Conservation (phyloP, 2,329 filamentous ascomycete genomes). For the Monosporascus sp. region DNA sequence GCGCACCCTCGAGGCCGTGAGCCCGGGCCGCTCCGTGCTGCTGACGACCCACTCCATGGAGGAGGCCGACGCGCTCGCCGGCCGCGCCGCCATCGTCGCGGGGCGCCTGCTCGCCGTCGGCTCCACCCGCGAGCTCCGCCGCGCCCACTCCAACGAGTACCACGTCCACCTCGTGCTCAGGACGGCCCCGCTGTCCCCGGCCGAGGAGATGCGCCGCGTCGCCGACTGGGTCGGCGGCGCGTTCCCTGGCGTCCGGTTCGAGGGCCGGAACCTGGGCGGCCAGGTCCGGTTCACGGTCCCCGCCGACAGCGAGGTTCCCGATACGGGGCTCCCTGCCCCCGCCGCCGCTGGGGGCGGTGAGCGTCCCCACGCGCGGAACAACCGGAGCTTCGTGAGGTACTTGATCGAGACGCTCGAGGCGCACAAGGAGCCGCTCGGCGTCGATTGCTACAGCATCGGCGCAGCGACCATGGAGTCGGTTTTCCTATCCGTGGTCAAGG, state of each 20-base stretch:
- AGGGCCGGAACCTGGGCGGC: slow-evolving; percentile 56
- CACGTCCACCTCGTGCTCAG: slow-evolving; percentile 21
- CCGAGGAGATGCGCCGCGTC: slow-evolving; percentile 13
- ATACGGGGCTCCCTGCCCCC: neutral
- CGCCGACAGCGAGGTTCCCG: slow-evolving; percentile 22
- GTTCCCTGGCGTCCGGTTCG: slow-evolving; percentile 51
- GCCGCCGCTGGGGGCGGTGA: slow-evolving; percentile 8
- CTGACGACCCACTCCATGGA: slow-evolving; percentile 79
- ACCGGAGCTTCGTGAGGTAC: slow-evolving; percentile 19
- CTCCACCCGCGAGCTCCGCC: slow-evolving; percentile 18
- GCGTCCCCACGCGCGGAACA: slow-evolving; percentile 3
- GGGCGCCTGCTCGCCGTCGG: slow-evolving; percentile 19
- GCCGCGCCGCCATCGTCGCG: slow-evolving; percentile 55
- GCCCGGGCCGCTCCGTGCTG: slow-evolving; percentile 61
- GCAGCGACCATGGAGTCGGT: slow-evolving; percentile 66
- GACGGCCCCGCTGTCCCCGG: slow-evolving; percentile 15
- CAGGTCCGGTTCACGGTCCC: slow-evolving; percentile 61
- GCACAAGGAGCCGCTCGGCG: slow-evolving; percentile 49
- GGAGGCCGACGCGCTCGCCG: slow-evolving; percentile 70
- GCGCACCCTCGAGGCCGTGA: slow-evolving; percentile 61
- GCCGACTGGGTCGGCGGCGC: slow-evolving; percentile 43
- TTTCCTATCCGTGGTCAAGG: slow-evolving; percentile 62
- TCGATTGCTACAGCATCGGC: slow-evolving; percentile 62
- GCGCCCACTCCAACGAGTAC: slow-evolving; percentile 22
- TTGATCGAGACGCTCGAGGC: slow-evolving; percentile 47